Base-by-base conservation (phyloP, 176 grass and related monocot species). In the Lolium rigidum region DNA sequence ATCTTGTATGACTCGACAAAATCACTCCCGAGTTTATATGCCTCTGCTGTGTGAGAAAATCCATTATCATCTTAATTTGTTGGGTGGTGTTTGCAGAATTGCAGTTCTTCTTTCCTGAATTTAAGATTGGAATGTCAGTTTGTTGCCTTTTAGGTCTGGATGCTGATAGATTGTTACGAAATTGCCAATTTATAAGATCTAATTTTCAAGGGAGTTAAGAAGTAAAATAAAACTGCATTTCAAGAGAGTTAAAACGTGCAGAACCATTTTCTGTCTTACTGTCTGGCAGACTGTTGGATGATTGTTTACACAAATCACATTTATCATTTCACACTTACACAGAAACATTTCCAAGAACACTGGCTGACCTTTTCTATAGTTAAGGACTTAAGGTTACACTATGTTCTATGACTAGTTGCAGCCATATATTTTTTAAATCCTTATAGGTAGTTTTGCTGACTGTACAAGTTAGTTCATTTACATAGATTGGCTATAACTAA, bases 331-430 rank as follows among this genome's bases (percentile, higher is more conserved):
- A 10, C 46, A 47, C 2, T 47, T 41, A 31, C 77, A 2, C 31
- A 25, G 37, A 83, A 70, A 84, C 28, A 76, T 85, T 85, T 86
- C 48, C 64, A 87, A 79, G n/a, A 84, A 82, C 59, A 71, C 76
- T 70, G 74, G 70, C 26, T 85, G 56, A 50, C 52, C 2, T 73
- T 57, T 73, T 66, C 48, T 81, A 69, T 31, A 70, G 79, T 70
- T 68, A 47, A 8, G 31, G 31, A 35, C 31, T 44, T 44, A 76
- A 81, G 60, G 78, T 38, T 31, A 80, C 16, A 56, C 62, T 28
- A 64, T 64, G 12, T 28, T 31, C 62, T 65, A 16, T 65, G 10
- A 65, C 66, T 2, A 57, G 9, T 75, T 6, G 5, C 24, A 56
- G 18, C 2, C 48, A 10, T 26, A 2, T 22, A 24, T 46, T 62